Evolutionary conservation across 306 rosid genomes (phyloP).

Genomic region (Casuarina equisetifolia): DNA sequence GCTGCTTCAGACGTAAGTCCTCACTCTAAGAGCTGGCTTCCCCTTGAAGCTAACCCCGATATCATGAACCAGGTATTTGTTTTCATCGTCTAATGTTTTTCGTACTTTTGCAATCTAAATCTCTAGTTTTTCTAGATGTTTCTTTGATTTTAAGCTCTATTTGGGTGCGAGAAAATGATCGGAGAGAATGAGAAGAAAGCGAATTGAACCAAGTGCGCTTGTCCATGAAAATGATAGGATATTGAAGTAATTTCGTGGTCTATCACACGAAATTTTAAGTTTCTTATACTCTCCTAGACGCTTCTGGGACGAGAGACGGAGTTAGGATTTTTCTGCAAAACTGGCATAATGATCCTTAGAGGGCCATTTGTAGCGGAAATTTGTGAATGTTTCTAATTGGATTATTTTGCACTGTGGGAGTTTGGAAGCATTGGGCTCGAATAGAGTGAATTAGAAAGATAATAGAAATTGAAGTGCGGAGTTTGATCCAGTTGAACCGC

Average conservation of each 20-base stretch:
- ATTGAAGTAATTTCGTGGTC: background rate
- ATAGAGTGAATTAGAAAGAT: background rate
- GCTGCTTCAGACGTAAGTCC: constrained; percentile 50
- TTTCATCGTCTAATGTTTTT: background rate
- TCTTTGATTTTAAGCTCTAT: constrained; percentile 1
- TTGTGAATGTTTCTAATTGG: background rate
- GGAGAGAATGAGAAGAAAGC: background rate
- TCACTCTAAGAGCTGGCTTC: constrained; percentile 88
- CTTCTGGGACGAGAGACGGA: no score
- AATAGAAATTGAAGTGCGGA: background rate
- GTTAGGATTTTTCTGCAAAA: background rate
- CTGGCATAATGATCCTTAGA: background rate
- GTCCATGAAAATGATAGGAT: background rate
- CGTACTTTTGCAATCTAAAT: background rate
- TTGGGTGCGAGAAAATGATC: constrained; percentile 1
- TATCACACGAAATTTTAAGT: background rate
- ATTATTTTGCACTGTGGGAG: background rate
- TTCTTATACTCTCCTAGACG: background rate
- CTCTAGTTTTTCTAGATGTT: background rate
- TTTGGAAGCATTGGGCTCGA: background rate
- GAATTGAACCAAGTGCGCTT: background rate
- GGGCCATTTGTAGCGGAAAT: background rate
- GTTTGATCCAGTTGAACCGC: background rate
- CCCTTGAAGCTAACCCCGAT: constrained; percentile 99
- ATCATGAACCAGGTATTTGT: constrained; percentile 86